A percentile compares a stretch with the other conserved stretches of the same genome.
Conservation (phyloP, 805 yeast species). For the Yamadazyma nakazawae region DNA sequence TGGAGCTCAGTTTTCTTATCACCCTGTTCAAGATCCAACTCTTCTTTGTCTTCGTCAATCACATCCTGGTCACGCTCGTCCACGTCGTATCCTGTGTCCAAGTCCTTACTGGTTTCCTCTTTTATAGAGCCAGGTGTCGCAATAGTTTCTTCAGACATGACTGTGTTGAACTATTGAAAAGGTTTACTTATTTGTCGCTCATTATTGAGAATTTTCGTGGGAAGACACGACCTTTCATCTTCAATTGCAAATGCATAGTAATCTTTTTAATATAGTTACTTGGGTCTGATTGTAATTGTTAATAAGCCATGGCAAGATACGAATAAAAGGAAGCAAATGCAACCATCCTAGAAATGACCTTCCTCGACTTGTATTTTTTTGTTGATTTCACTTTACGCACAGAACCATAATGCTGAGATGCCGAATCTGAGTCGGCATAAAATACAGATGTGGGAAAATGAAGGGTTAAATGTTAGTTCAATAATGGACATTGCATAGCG, state of each 20-base stretch:
- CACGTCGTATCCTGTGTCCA: conserved; percentile 13
- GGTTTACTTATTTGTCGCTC: conserved; percentile 7
- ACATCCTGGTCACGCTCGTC: conserved; percentile 16
- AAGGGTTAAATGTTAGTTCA: too few species aligned
- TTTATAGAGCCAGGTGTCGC: conserved; percentile 1
- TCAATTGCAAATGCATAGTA: background rate
- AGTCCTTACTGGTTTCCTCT: conserved; percentile 8
- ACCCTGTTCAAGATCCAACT: conserved; percentile 10
- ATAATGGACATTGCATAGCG: too few species aligned
- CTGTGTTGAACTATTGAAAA: conserved; percentile 4
- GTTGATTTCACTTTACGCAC: too few species aligned
- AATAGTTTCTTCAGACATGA: conserved; percentile 10
- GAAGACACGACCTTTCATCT: conserved; percentile 4
- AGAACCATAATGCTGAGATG: too few species aligned
- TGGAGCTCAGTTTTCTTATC: conserved; percentile 8
- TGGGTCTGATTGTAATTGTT: too few species aligned
- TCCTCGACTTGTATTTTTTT: too few species aligned
- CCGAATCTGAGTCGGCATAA: too few species aligned
- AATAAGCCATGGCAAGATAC: too few species aligned
- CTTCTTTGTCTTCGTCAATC: conserved; percentile 17
- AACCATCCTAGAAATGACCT: too few species aligned
- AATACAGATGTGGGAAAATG: too few species aligned
- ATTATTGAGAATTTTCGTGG: conserved; percentile 5
- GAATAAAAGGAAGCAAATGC: too few species aligned
- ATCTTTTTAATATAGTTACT: too few species aligned